These are phyloP conservation scores for Cyberlindnera samutprakarnensis DNA, from an alignment of 805 yeast genomes.

Conservation along the genomic window DNA sequence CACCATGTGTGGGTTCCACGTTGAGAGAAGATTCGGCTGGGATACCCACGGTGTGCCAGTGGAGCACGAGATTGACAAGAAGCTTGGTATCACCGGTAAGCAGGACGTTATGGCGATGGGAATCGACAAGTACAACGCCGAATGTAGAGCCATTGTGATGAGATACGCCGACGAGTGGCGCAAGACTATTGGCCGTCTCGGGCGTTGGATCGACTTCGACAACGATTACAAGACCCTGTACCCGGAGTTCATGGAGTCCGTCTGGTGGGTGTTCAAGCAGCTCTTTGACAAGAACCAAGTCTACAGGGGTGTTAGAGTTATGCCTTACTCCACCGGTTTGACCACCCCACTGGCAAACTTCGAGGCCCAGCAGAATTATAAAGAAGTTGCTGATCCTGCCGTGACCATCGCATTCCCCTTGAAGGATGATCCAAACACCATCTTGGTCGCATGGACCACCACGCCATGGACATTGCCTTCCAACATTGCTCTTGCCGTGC, in stretches of 20 bases:
- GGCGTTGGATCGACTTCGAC: conserved; percentile 99
- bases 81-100: conserved; percentile 84
- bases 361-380: conserved; percentile 97
- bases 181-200: conserved; percentile 84
- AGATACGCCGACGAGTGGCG: conserved; percentile 95
- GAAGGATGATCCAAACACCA: conserved; percentile 71
- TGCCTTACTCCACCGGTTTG: conserved; percentile 98
- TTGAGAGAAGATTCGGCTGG: conserved; percentile 98
- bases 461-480: conserved; percentile 99
- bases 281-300: conserved; percentile 80
- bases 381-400: conserved; percentile 96
- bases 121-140: conserved; percentile 85
- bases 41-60: conserved; percentile 99
- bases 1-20: conserved; percentile 93
- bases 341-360: conserved; percentile 96
- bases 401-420: conserved; percentile 87
- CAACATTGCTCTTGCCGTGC: conserved; percentile 84
- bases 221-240: conserved; percentile 96
- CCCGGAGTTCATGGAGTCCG: conserved; percentile 95
- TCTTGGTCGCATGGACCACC: conserved; percentile 96
- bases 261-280: conserved; percentile 98
- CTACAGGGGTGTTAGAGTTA: conserved; percentile 91
- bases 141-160: conserved; percentile 97
- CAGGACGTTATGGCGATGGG: conserved; percentile 94
- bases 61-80: conserved; percentile 98